These are phyloP conservation scores for Penicillium hordei DNA, from an alignment of 2,329 filamentous ascomycete species.

Conservation along the genomic window DNA sequence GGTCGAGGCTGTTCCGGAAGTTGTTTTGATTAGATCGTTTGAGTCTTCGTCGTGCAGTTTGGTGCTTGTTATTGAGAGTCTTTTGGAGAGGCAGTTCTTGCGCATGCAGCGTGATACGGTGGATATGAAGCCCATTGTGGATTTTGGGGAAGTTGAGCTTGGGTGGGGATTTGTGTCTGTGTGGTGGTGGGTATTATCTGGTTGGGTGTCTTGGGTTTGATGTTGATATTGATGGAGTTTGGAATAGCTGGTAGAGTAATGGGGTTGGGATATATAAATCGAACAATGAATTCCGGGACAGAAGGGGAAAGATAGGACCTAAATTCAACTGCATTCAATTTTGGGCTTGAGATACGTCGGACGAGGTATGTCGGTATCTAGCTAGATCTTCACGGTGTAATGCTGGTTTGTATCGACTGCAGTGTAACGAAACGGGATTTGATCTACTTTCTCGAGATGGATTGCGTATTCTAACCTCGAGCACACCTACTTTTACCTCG, in stretches of 20 bases:
- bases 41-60: conserved; percentile 21
- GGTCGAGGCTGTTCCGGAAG: conserved; percentile 14
- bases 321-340: background rate
- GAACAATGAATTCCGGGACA: background rate
- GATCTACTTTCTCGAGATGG: background rate
- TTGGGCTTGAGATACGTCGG: background rate
- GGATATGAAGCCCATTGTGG: conserved; percentile 23
- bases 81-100: conserved; percentile 18
- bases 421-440: background rate
- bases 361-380: conserved; percentile 8
- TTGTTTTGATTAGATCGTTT: conserved; percentile 22
- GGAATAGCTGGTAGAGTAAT: background rate
- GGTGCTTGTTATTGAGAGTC: conserved; percentile 15
- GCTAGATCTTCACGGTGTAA: background rate
- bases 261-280: background rate
- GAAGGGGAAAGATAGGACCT: background rate
- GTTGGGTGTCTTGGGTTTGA: background rate
- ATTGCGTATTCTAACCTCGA: background rate
- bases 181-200: background rate
- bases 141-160: background rate
- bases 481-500: background rate
- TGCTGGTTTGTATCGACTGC: background rate
- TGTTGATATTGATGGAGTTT: background rate
- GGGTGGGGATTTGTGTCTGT: background rate
- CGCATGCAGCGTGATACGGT: conserved; percentile 19